Evolutionary conservation across 169 alveolate species (phyloP), one percentile per base, ranked within the genome.

Genomic region (Cryptosporidium sp.): DNA sequence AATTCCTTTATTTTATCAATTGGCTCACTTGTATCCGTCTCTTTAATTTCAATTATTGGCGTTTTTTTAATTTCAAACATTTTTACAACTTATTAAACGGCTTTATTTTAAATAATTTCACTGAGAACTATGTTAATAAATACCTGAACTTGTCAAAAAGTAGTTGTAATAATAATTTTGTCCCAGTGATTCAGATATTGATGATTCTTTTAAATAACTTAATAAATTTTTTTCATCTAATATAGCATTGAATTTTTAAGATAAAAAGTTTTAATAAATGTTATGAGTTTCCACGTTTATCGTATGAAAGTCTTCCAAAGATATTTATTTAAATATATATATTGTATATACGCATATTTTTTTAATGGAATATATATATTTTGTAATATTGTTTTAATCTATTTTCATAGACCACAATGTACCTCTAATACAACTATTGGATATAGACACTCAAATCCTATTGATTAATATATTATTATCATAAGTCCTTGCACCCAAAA

Each of bases 361-460:
- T 42, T 8, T 42, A 6, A 42, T 42, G 21, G 6, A 9, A 56
- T 21, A 8, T 56, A 21, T n/a, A 21, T 56, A 23, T 56, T 56
- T n/a, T 56, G 7, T 8, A 62, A 31, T 65, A 65, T 65, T n/a
- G 35, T 3, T 16, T 65, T 65, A 33, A 65, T 65, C 18, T 35
- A 21, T 65, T 42, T 23, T 33, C 35, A 48, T 42, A n/a, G 65
- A 65, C 89, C 89, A 80, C 89, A 80, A 80, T 80, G 56, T 80
- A 80, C 89, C 80, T 80, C 89, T 80, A 80, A 48, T 80, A 62
- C 62, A 65, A 65, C 6, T 65, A 33, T 65, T 18, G 2, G 51
- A 16, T 33, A 65, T 65, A 65, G 72, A 65, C 72, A 65, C 33
- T 65, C 16, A 65, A 37, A 65, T 3, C 56, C 18, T 48, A 16